phyloP scores from a whole-genome alignment of 1,284 basidiomycete species.

The Macrocystidia cucumis region DNA sequence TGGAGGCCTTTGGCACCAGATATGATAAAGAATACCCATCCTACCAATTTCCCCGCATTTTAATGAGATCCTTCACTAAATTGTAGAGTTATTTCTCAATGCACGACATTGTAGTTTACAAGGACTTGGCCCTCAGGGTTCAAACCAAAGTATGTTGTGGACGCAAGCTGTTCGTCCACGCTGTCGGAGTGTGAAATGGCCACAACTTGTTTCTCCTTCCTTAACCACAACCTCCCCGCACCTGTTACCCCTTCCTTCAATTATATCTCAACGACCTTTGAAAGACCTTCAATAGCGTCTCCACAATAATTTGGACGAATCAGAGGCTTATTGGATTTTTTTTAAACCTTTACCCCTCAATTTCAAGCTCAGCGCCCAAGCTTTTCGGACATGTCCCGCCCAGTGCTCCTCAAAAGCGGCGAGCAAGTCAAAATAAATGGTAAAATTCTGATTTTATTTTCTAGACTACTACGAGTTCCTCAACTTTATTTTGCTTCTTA shows the following conservation, averaged over 20 bases:
- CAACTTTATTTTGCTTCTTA: slow-evolving; percentile 36
- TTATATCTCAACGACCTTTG: not conserved
- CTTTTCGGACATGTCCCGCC: slow-evolving; percentile 26
- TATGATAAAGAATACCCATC: too few relatives aligned
- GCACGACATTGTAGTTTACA: too few relatives aligned
- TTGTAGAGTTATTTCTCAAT: too few relatives aligned
- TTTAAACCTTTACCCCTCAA: slow-evolving; percentile 15
- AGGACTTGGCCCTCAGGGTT: too few relatives aligned
- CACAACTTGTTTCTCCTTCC: slow-evolving; percentile 28
- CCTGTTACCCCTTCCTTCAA: slow-evolving; percentile 1
- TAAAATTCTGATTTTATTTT: slow-evolving; percentile 33
- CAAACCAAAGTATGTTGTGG: slow-evolving; percentile 13
- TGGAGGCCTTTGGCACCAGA: too few relatives aligned
- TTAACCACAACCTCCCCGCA: slow-evolving; percentile 3
- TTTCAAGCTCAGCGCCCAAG: slow-evolving; percentile 21
- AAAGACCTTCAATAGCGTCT: too few relatives aligned
- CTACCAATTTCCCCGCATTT: too few relatives aligned
- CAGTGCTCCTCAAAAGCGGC: slow-evolving; percentile 64
- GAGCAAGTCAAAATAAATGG: slow-evolving; percentile 79
- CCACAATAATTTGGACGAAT: too few relatives aligned
- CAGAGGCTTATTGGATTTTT: slow-evolving; percentile 24
- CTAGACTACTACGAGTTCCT: slow-evolving; percentile 12
- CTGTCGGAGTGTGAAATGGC: slow-evolving; percentile 33
- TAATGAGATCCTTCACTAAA: too few relatives aligned
- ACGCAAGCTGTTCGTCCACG: slow-evolving; percentile 1